These are phyloP conservation scores for Ustilago sp. DNA, from an alignment of 1,284 basidiomycete species.

Conservation along the genomic window DNA sequence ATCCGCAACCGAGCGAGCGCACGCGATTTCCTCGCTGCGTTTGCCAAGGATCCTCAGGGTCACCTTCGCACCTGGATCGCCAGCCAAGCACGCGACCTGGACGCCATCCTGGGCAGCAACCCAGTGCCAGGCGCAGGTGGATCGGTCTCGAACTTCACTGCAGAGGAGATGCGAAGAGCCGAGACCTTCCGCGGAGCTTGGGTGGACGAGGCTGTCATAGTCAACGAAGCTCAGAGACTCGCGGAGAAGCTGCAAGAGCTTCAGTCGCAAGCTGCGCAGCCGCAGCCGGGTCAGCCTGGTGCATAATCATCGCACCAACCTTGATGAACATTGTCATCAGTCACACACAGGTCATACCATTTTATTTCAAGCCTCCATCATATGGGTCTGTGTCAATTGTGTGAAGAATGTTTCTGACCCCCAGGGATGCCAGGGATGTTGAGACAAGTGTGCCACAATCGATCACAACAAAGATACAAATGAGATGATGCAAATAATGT, in stretches of 20 bases:
- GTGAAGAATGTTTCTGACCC: not conserved
- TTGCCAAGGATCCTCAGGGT: slow-evolving; percentile 81
- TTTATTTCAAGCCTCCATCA: not conserved
- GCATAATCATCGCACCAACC: slow-evolving; percentile 5
- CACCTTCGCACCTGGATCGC: slow-evolving; percentile 92
- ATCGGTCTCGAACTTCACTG: slow-evolving; percentile 73
- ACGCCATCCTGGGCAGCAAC: slow-evolving; percentile 79
- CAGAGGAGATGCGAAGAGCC: slow-evolving; percentile 86
- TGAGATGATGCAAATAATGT: not conserved
- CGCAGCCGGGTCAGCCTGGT: slow-evolving; percentile 22
- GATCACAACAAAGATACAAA: not conserved
- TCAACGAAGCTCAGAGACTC: slow-evolving; percentile 62
- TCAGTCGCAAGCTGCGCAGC: slow-evolving; percentile 37
- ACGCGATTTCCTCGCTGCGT: slow-evolving; percentile 84
- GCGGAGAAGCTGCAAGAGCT: slow-evolving; percentile 63
- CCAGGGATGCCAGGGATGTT: not conserved
- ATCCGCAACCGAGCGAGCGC: slow-evolving; percentile 87
- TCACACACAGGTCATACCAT: slow-evolving; percentile 1
- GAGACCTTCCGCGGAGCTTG: slow-evolving; percentile 90
- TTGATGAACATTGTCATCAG: not conserved
- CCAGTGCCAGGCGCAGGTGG: slow-evolving; percentile 75
- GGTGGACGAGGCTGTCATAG: slow-evolving; percentile 72
- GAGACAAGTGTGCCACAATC: not conserved
- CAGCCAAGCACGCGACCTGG: slow-evolving; percentile 89
- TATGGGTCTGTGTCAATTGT: not conserved